These are phyloP conservation scores for Umbelopsis ramanniana DNA, from an alignment of 192 early-diverging fungal genomes.

Conservation along the genomic window DNA sequence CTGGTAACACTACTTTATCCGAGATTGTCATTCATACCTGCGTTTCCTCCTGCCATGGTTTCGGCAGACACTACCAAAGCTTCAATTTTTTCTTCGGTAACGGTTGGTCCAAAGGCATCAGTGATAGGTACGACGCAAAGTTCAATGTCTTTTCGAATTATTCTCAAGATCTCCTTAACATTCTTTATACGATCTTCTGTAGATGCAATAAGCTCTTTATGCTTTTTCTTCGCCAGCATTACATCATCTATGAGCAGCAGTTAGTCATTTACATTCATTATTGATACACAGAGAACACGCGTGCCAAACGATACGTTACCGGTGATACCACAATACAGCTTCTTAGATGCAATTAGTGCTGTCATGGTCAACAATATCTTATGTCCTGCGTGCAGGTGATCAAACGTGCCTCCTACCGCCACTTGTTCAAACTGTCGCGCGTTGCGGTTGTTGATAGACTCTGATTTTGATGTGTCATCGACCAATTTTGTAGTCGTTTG, in stretches of 20 bases:
- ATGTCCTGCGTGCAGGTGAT: constrained; percentile 94
- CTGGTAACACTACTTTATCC: too few relatives aligned
- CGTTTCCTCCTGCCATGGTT: constrained; percentile 72
- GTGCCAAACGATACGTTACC: constrained; percentile 47
- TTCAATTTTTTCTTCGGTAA: constrained; percentile 69
- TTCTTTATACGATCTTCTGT: constrained; percentile 60
- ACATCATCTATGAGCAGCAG: constrained; percentile 45
- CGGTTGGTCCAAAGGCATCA: constrained; percentile 89
- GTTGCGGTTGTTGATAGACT: background rate
- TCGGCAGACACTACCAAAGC: constrained; percentile 86
- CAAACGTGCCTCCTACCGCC: constrained; percentile 94
- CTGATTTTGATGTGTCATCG: background rate
- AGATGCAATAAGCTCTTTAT: constrained; percentile 69
- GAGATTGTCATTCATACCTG: constrained; percentile 49
- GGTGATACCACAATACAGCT: constrained; percentile 75
- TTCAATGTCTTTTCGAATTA: constrained; percentile 49
- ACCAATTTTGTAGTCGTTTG: background rate
- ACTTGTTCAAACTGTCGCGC: constrained; percentile 48
- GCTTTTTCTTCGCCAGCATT: constrained; percentile 75
- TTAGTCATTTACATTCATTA: background rate
- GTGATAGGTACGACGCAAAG: constrained; percentile 69
- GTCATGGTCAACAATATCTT: constrained; percentile 90
- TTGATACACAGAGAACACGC: background rate
- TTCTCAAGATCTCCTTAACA: constrained; percentile 64
- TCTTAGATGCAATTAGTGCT: constrained; percentile 65